phyloP scores from a whole-genome alignment of 2,329 filamentous ascomycete species.

The Madurella mycetomatis region DNA sequence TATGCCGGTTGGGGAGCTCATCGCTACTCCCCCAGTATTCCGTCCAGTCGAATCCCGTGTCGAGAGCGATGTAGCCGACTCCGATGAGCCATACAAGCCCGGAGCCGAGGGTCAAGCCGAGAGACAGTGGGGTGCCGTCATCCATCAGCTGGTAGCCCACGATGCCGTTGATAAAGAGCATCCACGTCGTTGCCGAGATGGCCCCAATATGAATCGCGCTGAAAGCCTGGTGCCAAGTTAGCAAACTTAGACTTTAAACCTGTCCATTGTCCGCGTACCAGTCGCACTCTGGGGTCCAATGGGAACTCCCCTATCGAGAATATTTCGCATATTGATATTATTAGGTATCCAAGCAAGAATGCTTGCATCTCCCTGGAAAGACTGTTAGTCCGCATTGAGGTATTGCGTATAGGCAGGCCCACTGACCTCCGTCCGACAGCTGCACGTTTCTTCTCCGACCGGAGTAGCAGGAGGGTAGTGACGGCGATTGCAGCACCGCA shows the following conservation, averaged over 20 bases:
- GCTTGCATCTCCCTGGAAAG: conserved; percentile 83
- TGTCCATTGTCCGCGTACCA: conserved; percentile 50
- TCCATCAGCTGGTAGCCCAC: conserved; percentile 93
- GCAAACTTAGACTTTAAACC: not conserved
- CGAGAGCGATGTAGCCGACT: conserved; percentile 91
- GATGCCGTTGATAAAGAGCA: conserved; percentile 84
- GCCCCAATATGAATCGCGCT: conserved; percentile 85
- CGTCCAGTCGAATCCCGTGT: conserved; percentile 86
- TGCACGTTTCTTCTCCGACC: conserved; percentile 84
- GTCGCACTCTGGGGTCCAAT: conserved; percentile 62
- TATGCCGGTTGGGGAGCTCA: conserved; percentile 60
- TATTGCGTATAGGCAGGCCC: not conserved
- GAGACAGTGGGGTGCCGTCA: conserved; percentile 81
- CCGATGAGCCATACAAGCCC: conserved; percentile 73
- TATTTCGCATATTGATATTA: conserved; percentile 92
- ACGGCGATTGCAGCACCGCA: conserved; percentile 70
- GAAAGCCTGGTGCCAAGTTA: conserved; percentile 58
- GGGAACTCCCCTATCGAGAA: conserved; percentile 92
- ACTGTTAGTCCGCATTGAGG: conserved; percentile 12
- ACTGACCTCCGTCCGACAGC: conserved; percentile 85
- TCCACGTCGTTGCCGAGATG: conserved; percentile 84
- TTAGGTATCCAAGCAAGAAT: conserved; percentile 79
- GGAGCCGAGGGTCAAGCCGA: conserved; percentile 70
- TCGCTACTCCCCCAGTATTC: conserved; percentile 65
- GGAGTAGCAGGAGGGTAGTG: conserved; percentile 64